Percentiles rank a stretch among this genome's conserved stretches.
These are phyloP conservation scores for Tremella mesenterica DNA, from an alignment of 768 basidiomycete genomes.

Conservation along the genomic window DNA sequence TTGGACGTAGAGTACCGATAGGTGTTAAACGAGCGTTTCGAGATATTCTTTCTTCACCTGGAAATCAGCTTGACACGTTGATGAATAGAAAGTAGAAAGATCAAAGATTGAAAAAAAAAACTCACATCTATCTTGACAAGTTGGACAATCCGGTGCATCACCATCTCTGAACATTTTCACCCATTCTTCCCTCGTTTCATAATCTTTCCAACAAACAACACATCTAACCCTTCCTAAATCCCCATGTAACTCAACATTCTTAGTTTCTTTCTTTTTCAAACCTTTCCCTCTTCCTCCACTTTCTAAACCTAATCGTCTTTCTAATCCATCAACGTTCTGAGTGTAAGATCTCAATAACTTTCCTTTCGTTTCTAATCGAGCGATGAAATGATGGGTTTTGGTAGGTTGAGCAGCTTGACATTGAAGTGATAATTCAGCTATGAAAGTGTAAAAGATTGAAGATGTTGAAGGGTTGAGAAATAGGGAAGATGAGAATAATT, in stretches of 20 bases:
- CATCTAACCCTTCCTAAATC: conserved; percentile 88
- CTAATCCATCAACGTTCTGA: conserved; percentile 95
- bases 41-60: conserved; percentile 46
- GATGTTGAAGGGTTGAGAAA: conserved; percentile 80
- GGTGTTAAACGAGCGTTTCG: conserved; percentile 70
- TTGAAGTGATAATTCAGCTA: conserved; percentile 78
- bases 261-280: conserved; percentile 61
- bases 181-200: conserved; percentile 59
- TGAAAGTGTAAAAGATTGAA: conserved; percentile 87
- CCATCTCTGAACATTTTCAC: conserved; percentile 61
- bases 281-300: conserved; percentile 60
- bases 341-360: conserved; percentile 86
- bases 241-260: conserved; percentile 88
- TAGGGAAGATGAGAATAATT: conserved; percentile 86
- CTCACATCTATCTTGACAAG: conserved; percentile 73
- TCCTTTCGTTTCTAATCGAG: conserved; percentile 68
- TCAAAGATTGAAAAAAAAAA: conserved; percentile 12
- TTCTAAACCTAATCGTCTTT: conserved; percentile 67
- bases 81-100: neutral
- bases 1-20: conserved; percentile 79
- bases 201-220: conserved; percentile 69
- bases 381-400: conserved; percentile 80
- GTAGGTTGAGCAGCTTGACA: conserved; percentile 58
- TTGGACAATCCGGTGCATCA: conserved; percentile 71
- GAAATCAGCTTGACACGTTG: neutral